Conservation (phyloP, 371 early-diverging fungal genomes). For the Sporodiniella umbellata region DNA sequence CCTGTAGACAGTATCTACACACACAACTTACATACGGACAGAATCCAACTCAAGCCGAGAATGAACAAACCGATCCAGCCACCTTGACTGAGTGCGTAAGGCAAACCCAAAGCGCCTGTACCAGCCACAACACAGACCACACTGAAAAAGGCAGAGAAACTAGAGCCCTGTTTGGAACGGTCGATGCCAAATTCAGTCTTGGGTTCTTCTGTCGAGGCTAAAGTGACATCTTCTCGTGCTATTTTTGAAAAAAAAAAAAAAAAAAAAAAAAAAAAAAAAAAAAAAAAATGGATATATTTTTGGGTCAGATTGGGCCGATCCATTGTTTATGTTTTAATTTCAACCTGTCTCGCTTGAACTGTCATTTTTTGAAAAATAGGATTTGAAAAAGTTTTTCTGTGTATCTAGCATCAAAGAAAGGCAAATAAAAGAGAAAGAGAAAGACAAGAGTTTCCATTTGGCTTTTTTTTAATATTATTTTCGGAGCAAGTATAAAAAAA, state of each 20-base stretch:
- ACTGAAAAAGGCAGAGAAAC: conserved; percentile 59
- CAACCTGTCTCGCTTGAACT: neutral
- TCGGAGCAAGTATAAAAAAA: no score
- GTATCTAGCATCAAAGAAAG: neutral
- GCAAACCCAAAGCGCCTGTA: conserved; percentile 82
- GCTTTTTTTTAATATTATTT: neutral
- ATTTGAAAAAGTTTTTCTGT: neutral
- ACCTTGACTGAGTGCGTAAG: conserved; percentile 74
- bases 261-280: no score
- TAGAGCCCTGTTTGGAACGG: conserved; percentile 24
- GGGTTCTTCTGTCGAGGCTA: neutral
- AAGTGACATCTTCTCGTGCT: neutral
- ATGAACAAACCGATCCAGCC: conserved; percentile 76
- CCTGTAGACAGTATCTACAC: no score
- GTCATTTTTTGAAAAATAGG: neutral
- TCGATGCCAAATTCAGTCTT: conserved; percentile 15
- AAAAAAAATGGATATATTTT: no score
- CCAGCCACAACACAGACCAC: conserved; percentile 83
- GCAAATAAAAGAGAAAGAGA: neutral
- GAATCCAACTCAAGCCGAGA: conserved; percentile 35
- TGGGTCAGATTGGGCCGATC: no score
- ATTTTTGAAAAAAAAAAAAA: neutral
- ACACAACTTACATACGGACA: conserved; percentile 41
- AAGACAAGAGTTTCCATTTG: neutral
- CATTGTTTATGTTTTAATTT: neutral